Base-by-base conservation (phyloP, 2,329 filamentous ascomycete species). In the Phyllosticta paracitricarpa region DNA sequence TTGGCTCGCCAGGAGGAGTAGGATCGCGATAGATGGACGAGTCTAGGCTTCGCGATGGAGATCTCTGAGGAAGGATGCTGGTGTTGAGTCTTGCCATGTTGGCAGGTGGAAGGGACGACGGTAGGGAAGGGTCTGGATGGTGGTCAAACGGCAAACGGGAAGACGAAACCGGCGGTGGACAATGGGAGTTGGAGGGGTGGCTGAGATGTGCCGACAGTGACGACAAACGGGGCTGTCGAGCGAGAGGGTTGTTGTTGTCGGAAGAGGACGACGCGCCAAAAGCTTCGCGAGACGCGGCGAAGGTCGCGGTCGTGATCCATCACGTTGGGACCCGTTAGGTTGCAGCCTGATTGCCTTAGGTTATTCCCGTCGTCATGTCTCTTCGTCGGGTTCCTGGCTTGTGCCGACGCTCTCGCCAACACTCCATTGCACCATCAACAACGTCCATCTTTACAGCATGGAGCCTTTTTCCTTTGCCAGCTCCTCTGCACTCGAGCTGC, bases 401-500 rank as follows among this genome's bases (percentile, higher is more conserved):
- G 40, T 24, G 53, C 19, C 12, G 53, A 54, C 28, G 53, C 28
- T 14, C 53, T 24, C 1, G 19, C 48, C 17, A 53, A 33, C 28
- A 25, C 19, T 33, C 48, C 54, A n/a, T 10, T 22, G 26, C 33
- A 26, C 24, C 33, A 10, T 40, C 40, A 48, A 48, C 40, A 56
- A 25, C 40, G 25, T n/a, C 58, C 58, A n/a, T 24, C 54, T 2
- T 3, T n/a, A 65, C 63, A 59, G 51, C 53, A 97, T 97, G 91
- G 94, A 99, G 77, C 88, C 92, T 58, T 97, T 96, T 76, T 96
- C 92, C 30, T 97, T 97, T 78, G 92, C 91, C 67, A 90, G 87
- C 70, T 96, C 94, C 63, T 88, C 91, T 66, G 86, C 89, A 74
- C 81, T 97, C 68, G 82, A 91, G 68, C 84, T 92, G 65, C 85